Evolutionary conservation across 2,329 filamentous ascomycete species (phyloP), one percentile per base, ranked within the genome.

Genomic region (Aureobasidium sp.): DNA sequence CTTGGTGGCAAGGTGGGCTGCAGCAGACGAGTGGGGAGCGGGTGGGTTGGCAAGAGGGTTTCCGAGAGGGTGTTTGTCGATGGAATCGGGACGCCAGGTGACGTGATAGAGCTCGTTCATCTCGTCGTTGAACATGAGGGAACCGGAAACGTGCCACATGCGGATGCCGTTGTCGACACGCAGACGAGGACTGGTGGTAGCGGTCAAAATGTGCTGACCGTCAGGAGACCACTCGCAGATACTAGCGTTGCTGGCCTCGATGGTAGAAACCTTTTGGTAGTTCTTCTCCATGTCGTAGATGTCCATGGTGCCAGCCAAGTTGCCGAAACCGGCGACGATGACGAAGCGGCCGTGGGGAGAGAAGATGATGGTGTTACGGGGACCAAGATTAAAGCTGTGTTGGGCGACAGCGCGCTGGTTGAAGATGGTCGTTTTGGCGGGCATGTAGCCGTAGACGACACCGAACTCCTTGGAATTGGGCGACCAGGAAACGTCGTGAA

Each of bases 351-450:
- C 91, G 58, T 88, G 90, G 14, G 93, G 91, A 11, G 91, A 97
- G 73, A 96, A 98, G 48, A 85, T 78, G 65, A 97, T 93, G 48
- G 91, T 97, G 73, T 98, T 98, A 64, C 93, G 85, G 11, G 93
- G 93, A 3, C 78, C 85, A 50, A 96, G 79, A 48, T 89, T 82
- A 72, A 98, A 96, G 56, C 79, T 88, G 71, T 96, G 88, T 55
- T 85, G 86, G 17, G 86, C 78, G 55, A 90, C 80, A 58, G 88
- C 93, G 58, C 88, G 85, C 63, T 86, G 81, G 70, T 96, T 96
- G 80, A 97, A 98, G 61, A 98, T 93, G 61, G 91, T 96, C 3
- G 91, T 93, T 79, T 97, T 97, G 53, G 93, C 88, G n/a, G 93
- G 93, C 90, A 96, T 97, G 71, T 88, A 97, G 57, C 93, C 93